These are phyloP conservation scores for Salvia hispanica DNA, from an alignment of 257 asterid species.

Conservation along the genomic window DNA sequence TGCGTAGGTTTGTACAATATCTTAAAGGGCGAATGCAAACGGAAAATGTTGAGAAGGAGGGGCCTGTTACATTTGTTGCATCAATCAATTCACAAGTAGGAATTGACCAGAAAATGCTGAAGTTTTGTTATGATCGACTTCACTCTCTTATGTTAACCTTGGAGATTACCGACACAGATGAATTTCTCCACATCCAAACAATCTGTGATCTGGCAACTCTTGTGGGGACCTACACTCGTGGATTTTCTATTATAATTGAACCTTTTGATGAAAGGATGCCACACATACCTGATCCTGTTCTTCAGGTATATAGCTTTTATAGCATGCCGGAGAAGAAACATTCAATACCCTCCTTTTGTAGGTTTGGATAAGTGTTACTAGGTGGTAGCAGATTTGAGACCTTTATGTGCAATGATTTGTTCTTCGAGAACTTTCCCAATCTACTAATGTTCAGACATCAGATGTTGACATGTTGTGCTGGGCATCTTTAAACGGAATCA, in stretches of 20 bases:
- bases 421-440: not conserved
- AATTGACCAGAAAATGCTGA: constrained; percentile 90
- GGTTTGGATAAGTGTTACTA: not conserved
- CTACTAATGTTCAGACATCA: not conserved
- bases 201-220: constrained; percentile 96
- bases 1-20: constrained; percentile 88
- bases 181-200: constrained; percentile 85
- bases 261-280: constrained; percentile 99
- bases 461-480: not conserved
- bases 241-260: constrained; percentile 93
- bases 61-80: constrained; percentile 92
- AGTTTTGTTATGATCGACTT: constrained; percentile 90
- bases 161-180: constrained; percentile 96
- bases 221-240: constrained; percentile 88
- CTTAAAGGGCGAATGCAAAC: constrained; percentile 72
- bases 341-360: not conserved
- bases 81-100: constrained; percentile 85
- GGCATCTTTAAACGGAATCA: not conserved
- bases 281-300: constrained; percentile 94
- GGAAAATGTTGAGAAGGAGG: constrained; percentile 95
- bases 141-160: constrained; percentile 91
- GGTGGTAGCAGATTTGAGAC: not conserved
- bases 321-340: not conserved
- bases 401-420: not conserved
- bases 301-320: constrained; percentile 58